Base-by-base conservation (phyloP, 2,329 filamentous ascomycete species). In the Pezicula radicicola region DNA sequence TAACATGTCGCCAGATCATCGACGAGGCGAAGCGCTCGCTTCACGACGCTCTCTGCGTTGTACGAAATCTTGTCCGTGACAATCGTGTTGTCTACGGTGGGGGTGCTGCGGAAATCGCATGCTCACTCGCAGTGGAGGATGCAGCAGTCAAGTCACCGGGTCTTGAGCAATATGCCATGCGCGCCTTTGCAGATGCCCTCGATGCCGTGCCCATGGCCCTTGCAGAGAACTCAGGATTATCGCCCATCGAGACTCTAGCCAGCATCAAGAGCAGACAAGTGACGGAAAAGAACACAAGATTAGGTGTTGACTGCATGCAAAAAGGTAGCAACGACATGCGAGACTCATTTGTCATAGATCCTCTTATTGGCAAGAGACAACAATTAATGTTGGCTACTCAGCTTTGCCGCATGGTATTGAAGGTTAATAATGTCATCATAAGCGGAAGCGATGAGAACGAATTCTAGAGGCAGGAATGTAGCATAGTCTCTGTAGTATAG, bases 101-200 rank as follows among this genome's bases (percentile, higher is more conserved):
- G 64, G 94, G 95, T 72, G 90, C 94, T 28, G 93, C 94, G 45
- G 94, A 99, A 72, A 95, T 99, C 68, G 92, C 95, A 56, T 99
- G 95, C 79, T 96, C 91, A 19, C 76, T 99, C 50, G 94, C 94
- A 3, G 93, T 99, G 43, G 93, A 97, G 72, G 92, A 97, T 64
- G 93, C 91, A 25, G 93, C 93, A 41, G 86, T 92, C 66, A 90
- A 96, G 85, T 96, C 91, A 48, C 90, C 92, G 21, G 94, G 94
- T n/a, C 83, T 99, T 37, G 93, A 97, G 75, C 94, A 99, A 74
- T 99, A 99, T 72, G 92, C 93, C 60, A 99, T 99, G 93, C 89
- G 94, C 56, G 94, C 94, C 21, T 99, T 99, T 68, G 84, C 94
- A 55, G 93, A 97, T 72, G 95, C 94, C 5, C 83, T 99, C 35